Percentiles rank a stretch among this genome's conserved stretches.
These are phyloP conservation scores for Microbotryum violaceum DNA, from an alignment of 1,284 basidiomycete species.

Conservation along the genomic window DNA sequence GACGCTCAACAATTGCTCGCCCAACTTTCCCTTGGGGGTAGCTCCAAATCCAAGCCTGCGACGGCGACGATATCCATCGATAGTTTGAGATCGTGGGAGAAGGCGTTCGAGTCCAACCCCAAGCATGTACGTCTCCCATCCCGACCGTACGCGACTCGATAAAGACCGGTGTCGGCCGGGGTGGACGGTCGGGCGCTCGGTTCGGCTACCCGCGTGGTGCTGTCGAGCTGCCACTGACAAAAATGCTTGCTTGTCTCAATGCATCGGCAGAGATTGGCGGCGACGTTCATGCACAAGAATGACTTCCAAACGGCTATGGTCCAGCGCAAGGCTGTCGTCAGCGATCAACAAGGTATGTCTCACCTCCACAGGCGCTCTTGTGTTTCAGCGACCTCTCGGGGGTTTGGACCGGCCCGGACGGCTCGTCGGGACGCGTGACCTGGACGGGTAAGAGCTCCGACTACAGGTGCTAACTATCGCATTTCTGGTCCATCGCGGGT, in stretches of 20 bases:
- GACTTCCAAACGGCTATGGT: slow-evolving; percentile 54
- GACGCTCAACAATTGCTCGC: slow-evolving; percentile 13
- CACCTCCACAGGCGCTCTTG: not conserved
- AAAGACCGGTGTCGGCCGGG: too few species aligned
- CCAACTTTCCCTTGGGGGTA: slow-evolving; percentile 13
- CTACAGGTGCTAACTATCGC: not conserved
- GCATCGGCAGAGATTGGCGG: slow-evolving; percentile 52
- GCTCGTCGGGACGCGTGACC: too few species aligned
- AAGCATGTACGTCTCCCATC: slow-evolving; percentile 45
- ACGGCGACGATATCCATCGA: slow-evolving; percentile 25
- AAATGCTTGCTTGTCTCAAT: too few species aligned
- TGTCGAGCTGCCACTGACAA: too few species aligned
- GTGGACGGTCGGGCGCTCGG: too few species aligned
- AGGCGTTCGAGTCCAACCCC: slow-evolving; percentile 40
- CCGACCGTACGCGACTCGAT: too few species aligned
- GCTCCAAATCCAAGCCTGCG: slow-evolving; percentile 7
- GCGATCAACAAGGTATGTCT: slow-evolving; percentile 54
- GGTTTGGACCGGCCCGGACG: not conserved
- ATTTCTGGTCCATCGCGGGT: not conserved
- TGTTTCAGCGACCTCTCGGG: slow-evolving; percentile 10
- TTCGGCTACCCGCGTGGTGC: too few species aligned
- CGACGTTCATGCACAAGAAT: slow-evolving; percentile 68
- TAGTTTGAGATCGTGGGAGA: slow-evolving; percentile 26
- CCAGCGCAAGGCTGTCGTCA: slow-evolving; percentile 47
- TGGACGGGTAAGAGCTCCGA: not conserved